These are phyloP conservation scores for Candida smagusa DNA, from an alignment of 1,139 yeast species.

Conservation along the genomic window DNA sequence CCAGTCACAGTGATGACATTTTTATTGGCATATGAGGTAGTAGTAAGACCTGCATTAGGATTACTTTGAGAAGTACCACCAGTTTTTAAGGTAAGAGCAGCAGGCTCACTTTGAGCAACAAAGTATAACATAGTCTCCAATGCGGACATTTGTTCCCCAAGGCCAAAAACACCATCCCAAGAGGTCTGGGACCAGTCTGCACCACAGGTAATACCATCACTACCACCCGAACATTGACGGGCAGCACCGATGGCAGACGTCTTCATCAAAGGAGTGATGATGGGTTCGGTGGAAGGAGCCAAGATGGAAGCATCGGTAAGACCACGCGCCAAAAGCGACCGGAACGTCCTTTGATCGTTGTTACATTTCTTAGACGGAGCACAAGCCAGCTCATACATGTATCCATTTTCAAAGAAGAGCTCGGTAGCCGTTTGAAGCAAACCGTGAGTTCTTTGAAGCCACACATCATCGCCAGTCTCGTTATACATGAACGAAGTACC, in stretches of 20 bases:
- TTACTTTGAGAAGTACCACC: slow-evolving; percentile 64
- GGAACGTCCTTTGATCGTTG: slow-evolving; percentile 87
- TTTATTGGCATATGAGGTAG: slow-evolving; percentile 18
- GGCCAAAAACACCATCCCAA: slow-evolving; percentile 85
- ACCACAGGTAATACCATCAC: slow-evolving; percentile 89
- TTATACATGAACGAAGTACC: slow-evolving; percentile 86
- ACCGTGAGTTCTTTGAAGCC: slow-evolving; percentile 62
- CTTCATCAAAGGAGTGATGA: slow-evolving; percentile 46
- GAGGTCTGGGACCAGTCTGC: slow-evolving; percentile 63
- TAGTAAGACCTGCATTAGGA: slow-evolving; percentile 38
- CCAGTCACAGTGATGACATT: slow-evolving; percentile 30
- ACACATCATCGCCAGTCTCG: slow-evolving; percentile 60
- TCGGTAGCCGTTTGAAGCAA: slow-evolving; percentile 49
- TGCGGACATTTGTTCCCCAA: slow-evolving; percentile 92
- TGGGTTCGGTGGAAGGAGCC: slow-evolving; percentile 59
- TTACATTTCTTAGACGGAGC: slow-evolving; percentile 53
- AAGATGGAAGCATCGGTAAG: slow-evolving; percentile 71
- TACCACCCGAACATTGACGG: slow-evolving; percentile 78
- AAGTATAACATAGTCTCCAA: slow-evolving; percentile 72
- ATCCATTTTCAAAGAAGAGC: slow-evolving; percentile 53
- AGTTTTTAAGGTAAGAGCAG: slow-evolving; percentile 53
- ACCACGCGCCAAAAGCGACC: slow-evolving; percentile 76
- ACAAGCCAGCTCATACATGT: slow-evolving; percentile 83
- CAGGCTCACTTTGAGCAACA: slow-evolving; percentile 43
- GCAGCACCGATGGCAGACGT: slow-evolving; percentile 81